Conservation (phyloP, 345 rosid species). For the Conringia planisiliqua region DNA sequence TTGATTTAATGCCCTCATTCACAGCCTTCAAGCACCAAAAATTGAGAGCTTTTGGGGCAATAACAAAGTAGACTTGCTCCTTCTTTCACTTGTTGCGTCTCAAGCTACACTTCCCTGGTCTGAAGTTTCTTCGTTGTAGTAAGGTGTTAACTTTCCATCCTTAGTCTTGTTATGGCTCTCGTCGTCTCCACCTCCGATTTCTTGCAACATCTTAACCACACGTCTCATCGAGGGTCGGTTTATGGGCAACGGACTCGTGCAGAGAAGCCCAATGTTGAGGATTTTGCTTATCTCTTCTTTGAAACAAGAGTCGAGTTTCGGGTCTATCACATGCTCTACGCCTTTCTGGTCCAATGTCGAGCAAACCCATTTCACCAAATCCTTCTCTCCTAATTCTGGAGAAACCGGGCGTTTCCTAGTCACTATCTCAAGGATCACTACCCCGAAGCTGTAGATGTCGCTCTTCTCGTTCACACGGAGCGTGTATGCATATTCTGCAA, state of each 20-base stretch:
- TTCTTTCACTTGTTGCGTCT: slow-evolving; percentile 9
- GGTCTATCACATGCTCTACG: slow-evolving; percentile 72
- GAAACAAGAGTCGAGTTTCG: slow-evolving; percentile 74
- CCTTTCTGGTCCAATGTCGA: slow-evolving; percentile 76
- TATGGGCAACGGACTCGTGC: slow-evolving; percentile 85
- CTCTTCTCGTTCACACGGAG: slow-evolving; percentile 98
- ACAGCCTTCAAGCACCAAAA: slow-evolving; percentile 34
- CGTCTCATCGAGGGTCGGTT: slow-evolving; percentile 97
- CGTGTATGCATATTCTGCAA: slow-evolving; percentile 95
- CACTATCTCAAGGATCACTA: slow-evolving; percentile 86
- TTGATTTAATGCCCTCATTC: slow-evolving; percentile 24
- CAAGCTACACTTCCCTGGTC: slow-evolving; percentile 80
- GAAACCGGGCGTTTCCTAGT: slow-evolving; percentile 77
- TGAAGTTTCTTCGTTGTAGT: slow-evolving; percentile 78
- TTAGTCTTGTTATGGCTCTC: slow-evolving; percentile 37
- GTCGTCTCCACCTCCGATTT: slow-evolving; percentile 47
- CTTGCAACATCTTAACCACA: slow-evolving; percentile 88
- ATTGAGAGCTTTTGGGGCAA: slow-evolving; percentile 15
- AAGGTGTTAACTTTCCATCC: slow-evolving; percentile 86
- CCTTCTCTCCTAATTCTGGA: slow-evolving; percentile 88
- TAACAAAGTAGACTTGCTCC: background rate
- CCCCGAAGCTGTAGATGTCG: slow-evolving; percentile 97
- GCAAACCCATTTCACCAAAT: slow-evolving; percentile 93
- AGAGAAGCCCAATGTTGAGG: slow-evolving; percentile 80
- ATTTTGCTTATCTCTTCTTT: slow-evolving; percentile 82